Base-by-base conservation (phyloP, 2,329 filamentous ascomycete species). In the Huntiella moniliformis region DNA sequence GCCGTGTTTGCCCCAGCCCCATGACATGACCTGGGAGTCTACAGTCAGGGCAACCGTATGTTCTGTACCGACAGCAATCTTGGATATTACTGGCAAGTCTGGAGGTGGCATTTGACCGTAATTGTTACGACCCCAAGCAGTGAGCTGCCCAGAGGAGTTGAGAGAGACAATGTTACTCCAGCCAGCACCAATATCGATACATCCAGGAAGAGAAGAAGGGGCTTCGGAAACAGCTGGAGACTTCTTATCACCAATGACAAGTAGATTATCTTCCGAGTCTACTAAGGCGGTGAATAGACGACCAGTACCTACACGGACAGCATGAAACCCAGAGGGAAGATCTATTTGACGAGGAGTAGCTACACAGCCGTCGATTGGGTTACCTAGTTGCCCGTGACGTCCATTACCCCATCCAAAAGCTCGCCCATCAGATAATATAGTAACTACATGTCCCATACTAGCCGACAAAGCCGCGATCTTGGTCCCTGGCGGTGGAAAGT, bases 1-100 rank as follows among this genome's bases (percentile, higher is more conserved):
- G 1, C 91, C 91, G 62, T 98, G 91, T 61, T 96, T 88, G 2
- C 86, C 87, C 91, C 91, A 98, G 15, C 91, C 91, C 85, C 88
- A 96, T 1, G 83, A 74, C 42, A 92, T 62, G 1, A 94, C 74
- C 43, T 78, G 71, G 15, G 70, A 66, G 7, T 62, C 63, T 38
- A 38, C 42, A 0, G 81, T 76, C 18, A 88, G 61, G 6, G 77
- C 83, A 51, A 96, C 61, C n/a, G 74, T 76, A 60, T 98, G 91
- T 60, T 96, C 91, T 56, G 88, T 95, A 0, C 91, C 91, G 39
- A 82, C 73, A 3, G 82, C 81, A n/a, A 96, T 70, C 17, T 67
- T 65, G 7, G 63, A 61, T 3, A 86, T 56, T 1, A 57, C 56
- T 0, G 79, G 77, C 1, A 92, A 58, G 17, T 65, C 63, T 1